These are phyloP conservation scores for Aspergillus wentii DNA, from an alignment of 495 filamentous ascomycete genomes.

Conservation along the genomic window DNA sequence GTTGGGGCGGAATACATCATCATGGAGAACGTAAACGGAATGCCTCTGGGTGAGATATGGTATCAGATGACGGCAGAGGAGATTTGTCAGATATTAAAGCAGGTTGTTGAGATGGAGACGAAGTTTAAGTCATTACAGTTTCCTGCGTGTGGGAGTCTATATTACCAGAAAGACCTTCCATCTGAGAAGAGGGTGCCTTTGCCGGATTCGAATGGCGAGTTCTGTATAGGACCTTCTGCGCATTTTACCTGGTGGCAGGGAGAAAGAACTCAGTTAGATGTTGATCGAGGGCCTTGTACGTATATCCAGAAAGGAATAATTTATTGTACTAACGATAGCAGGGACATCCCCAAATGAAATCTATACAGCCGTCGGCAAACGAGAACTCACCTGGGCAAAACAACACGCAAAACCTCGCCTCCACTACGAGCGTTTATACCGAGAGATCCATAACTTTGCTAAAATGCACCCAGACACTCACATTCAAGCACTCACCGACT, in stretches of 20 bases:
- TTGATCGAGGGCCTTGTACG: constrained; percentile 24
- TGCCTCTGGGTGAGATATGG: constrained; percentile 19
- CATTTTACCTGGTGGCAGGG: constrained; percentile 26
- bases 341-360: not conserved
- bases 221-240: constrained; percentile 27
- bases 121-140: constrained; percentile 19
- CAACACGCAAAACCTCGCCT: not conserved
- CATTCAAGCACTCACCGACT: constrained; percentile 15
- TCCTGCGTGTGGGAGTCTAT: constrained; percentile 28
- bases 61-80: constrained; percentile 18
- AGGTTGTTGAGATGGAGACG: constrained; percentile 24
- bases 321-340: not conserved
- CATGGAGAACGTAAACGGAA: constrained; percentile 18
- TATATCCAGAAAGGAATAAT: not conserved
- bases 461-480: constrained; percentile 12
- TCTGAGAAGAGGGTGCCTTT: constrained; percentile 4
- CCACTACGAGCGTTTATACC: constrained; percentile 1
- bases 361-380: not conserved
- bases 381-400: not conserved
- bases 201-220: constrained; percentile 6
- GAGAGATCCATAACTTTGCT: not conserved
- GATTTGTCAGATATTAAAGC: constrained; percentile 18
- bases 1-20: constrained; percentile 24
- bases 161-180: constrained; percentile 13
- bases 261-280: constrained; percentile 5